Base-by-base conservation (phyloP, 2,329 filamentous ascomycete genomes). In the Apiospora malaysiana region DNA sequence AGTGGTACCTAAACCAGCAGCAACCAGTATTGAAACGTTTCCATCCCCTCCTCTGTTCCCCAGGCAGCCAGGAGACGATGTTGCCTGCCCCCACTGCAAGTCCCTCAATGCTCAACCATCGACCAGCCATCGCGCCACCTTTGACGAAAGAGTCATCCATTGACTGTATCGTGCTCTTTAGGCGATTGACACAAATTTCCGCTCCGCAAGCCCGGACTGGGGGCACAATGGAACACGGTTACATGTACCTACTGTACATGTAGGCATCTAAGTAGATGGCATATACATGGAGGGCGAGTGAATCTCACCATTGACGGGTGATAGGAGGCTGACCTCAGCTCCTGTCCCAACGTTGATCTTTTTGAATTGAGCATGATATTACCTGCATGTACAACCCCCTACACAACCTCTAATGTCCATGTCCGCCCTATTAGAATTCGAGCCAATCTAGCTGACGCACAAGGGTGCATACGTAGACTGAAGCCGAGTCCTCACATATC, bases 301-400 rank as follows among this genome's bases (percentile, higher is more conserved):
- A 40, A 3, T 37, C 16, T 59, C 21, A 23, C 18, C 32, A 63
- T 7, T 9, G 32, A 12, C 1, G 56, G 32, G 21, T 40, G 56
- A 23, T 63, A 63, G 32, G 56, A 63, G 32, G 56, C 56, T 63
- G 56, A 63, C 56, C 56, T 63, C 56, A 63, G 56, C 56, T 59
- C 51, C 51, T 37, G 51, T 27, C 37, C 16, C 51, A 59, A 37
- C 42, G 4, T 45, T 14, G 32, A 40, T 37, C 27, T 40, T 16
- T 23, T 32, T 9, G 18, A 40, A 3, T 63, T 63, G 32, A n/a
- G 10, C 27, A 63, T 63, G 32, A 63, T 63, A 40, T 63, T 27
- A 63, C 32, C 56, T 63, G 27, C 56, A 63, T 63, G 56, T 63
- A 63, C 32, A 4, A 14, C 12, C 21, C 21, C 45, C 21, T 63